phyloP scores from a whole-genome alignment of 495 filamentous ascomycete species.

The Talaromyces ruber region DNA sequence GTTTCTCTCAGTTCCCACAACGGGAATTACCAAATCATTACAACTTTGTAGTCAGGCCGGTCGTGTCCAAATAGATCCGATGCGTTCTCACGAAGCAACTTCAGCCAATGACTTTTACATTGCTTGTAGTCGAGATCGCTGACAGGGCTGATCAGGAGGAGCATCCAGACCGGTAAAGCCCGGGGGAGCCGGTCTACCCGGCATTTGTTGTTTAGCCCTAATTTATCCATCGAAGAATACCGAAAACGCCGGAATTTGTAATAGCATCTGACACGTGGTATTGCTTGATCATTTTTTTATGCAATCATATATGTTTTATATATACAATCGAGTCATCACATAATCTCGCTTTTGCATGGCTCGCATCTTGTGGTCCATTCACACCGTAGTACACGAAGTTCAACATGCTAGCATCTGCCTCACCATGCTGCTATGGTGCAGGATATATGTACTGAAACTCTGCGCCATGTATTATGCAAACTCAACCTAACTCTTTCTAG shows the following conservation, averaged over 20 bases:
- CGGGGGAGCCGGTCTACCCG: background rate
- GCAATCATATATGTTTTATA: too few relatives aligned
- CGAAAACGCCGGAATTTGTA: background rate
- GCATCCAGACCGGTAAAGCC: background rate
- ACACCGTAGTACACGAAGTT: too few relatives aligned
- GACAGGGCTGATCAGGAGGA: background rate
- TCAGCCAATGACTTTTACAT: background rate
- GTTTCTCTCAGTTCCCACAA: background rate
- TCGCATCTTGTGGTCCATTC: too few relatives aligned
- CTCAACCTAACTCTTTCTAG: too few relatives aligned
- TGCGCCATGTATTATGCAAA: too few relatives aligned
- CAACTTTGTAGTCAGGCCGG: background rate
- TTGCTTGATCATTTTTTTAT: background rate
- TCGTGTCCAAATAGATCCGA: background rate
- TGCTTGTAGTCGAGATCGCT: background rate
- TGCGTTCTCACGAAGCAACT: background rate
- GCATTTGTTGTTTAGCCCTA: background rate
- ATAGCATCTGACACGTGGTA: background rate
- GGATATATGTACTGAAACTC: too few relatives aligned
- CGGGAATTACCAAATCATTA: background rate
- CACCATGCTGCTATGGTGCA: too few relatives aligned
- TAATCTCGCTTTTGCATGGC: too few relatives aligned
- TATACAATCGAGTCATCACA: too few relatives aligned
- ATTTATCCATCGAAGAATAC: background rate
- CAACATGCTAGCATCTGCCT: too few relatives aligned